Evolutionary conservation across 139 green algal species (phyloP).

Genomic region (Penium margaritaceum): DNA sequence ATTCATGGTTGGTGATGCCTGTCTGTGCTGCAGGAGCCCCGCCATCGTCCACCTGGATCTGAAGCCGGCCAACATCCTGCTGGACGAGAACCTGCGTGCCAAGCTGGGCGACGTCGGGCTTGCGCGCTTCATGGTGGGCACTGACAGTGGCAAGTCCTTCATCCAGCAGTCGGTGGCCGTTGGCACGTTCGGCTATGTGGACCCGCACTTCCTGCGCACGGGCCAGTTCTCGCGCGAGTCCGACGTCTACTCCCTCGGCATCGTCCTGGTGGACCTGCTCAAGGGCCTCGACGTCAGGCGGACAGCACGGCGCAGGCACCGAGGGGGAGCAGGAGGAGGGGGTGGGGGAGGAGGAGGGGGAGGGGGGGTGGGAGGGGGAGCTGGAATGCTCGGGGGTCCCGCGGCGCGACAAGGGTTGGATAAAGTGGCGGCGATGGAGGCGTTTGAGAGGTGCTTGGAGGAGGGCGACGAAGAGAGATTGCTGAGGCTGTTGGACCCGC

Average conservation of each 20-base stretch:
- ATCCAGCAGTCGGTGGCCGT: conserved; percentile 3
- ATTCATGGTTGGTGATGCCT: too few relatives aligned
- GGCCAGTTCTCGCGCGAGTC: conserved; percentile 10
- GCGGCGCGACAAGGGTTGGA: too few relatives aligned
- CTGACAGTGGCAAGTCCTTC: conserved; percentile 1
- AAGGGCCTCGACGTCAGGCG: background rate
- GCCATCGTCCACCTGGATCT: conserved; percentile 78
- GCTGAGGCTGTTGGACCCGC: background rate
- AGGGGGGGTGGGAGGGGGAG: conserved; percentile 3
- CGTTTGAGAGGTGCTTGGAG: background rate
- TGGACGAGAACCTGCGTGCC: conserved; percentile 71
- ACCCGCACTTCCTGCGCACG: conserved; percentile 6
- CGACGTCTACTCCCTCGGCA: conserved; percentile 29
- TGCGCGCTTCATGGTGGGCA: conserved; percentile 41
- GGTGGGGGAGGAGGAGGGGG: too few relatives aligned
- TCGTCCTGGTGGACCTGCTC: conserved; percentile 22
- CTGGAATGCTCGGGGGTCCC: background rate
- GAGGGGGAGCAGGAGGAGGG: too few relatives aligned
- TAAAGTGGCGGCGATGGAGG: too few relatives aligned
- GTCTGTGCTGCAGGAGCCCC: conserved; percentile 5
- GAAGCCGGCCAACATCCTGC: conserved; percentile 87
- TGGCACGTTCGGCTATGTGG: conserved; percentile 28
- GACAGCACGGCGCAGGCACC: too few relatives aligned
- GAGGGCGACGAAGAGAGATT: background rate
- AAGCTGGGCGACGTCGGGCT: conserved; percentile 90